phyloP scores from a whole-genome alignment of 2,329 filamentous ascomycete species.

The Hypoxylon sp. region DNA sequence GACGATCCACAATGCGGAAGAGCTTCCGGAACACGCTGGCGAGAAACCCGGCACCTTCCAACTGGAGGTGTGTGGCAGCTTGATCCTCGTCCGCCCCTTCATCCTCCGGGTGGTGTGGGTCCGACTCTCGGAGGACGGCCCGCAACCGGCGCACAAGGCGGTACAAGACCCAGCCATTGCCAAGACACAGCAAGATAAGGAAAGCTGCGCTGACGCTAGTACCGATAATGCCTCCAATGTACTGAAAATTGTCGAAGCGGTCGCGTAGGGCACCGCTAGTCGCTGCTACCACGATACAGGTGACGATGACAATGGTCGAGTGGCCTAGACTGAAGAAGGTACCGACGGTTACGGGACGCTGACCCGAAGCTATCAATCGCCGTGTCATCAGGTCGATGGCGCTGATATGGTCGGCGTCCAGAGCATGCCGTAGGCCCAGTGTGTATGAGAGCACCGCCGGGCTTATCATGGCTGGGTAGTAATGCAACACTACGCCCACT shows the following conservation, averaged over 20 bases:
- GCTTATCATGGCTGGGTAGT: slow-evolving; percentile 74
- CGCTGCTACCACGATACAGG: slow-evolving; percentile 91
- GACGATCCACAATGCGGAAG: slow-evolving; percentile 79
- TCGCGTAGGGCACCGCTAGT: slow-evolving; percentile 86
- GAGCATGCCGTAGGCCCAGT: slow-evolving; percentile 90
- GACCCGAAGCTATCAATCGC: slow-evolving; percentile 85
- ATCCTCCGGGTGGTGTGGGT: slow-evolving; percentile 50
- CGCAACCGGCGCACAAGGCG: slow-evolving; percentile 79
- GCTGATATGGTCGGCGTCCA: slow-evolving; percentile 90
- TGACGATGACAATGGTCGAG: slow-evolving; percentile 91
- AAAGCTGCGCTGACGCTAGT: slow-evolving; percentile 88
- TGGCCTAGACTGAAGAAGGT: slow-evolving; percentile 96
- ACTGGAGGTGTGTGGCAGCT: slow-evolving; percentile 68
- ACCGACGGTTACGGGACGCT: slow-evolving; percentile 89
- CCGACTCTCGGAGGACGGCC: slow-evolving; percentile 65
- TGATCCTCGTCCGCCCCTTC: slow-evolving; percentile 49
- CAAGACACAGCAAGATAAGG: slow-evolving; percentile 82
- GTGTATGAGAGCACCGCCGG: slow-evolving; percentile 89
- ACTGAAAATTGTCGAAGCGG: slow-evolving; percentile 83
- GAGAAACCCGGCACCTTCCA: slow-evolving; percentile 83
- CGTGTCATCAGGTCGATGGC: slow-evolving; percentile 97
- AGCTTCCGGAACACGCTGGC: slow-evolving; percentile 78
- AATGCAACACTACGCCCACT: slow-evolving; percentile 65
- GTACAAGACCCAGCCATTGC: slow-evolving; percentile 88
- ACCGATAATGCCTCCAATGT: slow-evolving; percentile 88